Base-by-base conservation (phyloP, 306 rosid genomes). In the Acmispon strigosus region DNA sequence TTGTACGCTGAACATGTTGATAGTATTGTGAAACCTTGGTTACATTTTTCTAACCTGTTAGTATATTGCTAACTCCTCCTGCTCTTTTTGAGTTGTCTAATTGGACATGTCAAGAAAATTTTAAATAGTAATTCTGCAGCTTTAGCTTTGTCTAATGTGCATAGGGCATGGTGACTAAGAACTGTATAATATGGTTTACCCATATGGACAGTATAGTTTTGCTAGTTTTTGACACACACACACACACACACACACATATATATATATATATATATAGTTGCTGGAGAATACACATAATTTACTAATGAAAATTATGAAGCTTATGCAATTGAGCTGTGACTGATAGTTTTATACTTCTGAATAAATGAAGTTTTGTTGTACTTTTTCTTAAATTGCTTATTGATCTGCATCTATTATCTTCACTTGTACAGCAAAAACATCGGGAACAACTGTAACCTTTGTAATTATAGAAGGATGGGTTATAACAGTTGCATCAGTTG, bases 391-490 rank as follows among this genome's bases (percentile, higher is more conserved):
- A 57, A 59, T 57, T 36, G 1, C 10, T 12, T 65, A 50, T 24
- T 77, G 60, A 52, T 70, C 62, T 44, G 27, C 63, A 71, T 69
- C 17, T 55, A 7, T 58, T 77, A 24, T 71, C 64, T 59, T 53
- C 53, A 37, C 67, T 50, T 70, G 42, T 41, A 47, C 91, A 92
- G 96, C 81, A 64, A 85, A 85, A 84, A 85, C 80, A 76, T 95
- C 99, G 1, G 99, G 99, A 84, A 95, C 99, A 60, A 95, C 97
- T 7, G 97, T 85, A 69, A 95, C 99, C 69, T 91, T 95, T 77
- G 90, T 88, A 78, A 89, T 95, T 80, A 84, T 95, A 72, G 99
- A 91, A 80, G 99, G 99, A 77, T 95, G 97, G 99, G 84, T 91
- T 70, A 62, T 95, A 67, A 87, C 99, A 37, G 99, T 91, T 81